Percentiles rank a stretch among this genome's conserved stretches.
These are phyloP conservation scores for Triticum dicoccoides DNA, from an alignment of 176 grass and related monocot species.

Conservation along the genomic window DNA sequence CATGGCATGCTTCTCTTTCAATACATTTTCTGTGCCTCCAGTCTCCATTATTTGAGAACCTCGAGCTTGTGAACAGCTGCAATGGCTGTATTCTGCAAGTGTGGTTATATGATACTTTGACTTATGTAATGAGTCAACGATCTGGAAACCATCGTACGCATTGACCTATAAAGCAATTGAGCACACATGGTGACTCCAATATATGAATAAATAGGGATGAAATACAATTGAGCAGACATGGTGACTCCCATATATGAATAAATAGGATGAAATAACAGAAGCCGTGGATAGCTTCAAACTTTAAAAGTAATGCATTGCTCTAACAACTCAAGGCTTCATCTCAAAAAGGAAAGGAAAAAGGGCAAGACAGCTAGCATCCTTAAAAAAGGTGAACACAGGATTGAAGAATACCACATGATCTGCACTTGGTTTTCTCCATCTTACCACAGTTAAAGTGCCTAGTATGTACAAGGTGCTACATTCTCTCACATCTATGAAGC, in stretches of 20 bases:
- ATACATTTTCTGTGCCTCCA: slow-evolving; percentile 36
- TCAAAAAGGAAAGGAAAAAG: not conserved
- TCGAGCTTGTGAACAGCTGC: slow-evolving; percentile 25
- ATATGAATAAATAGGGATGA: too few species aligned
- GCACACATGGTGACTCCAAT: slow-evolving; percentile 8
- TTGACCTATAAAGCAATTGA: slow-evolving; percentile 72
- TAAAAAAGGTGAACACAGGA: not conserved
- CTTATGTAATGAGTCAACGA: slow-evolving; percentile 72
- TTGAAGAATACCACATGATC: not conserved
- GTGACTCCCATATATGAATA: not conserved
- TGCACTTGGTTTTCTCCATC: not conserved
- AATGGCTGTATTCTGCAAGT: slow-evolving; percentile 27
- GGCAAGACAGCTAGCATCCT: not conserved
- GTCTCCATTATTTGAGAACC: slow-evolving; percentile 32
- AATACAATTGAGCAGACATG: not conserved
- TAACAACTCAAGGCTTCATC: not conserved
- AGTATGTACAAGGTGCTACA: not conserved
- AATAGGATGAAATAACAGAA: slow-evolving; percentile 16
- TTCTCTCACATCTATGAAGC: not conserved
- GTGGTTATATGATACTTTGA: slow-evolving; percentile 82
- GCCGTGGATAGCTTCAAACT: not conserved
- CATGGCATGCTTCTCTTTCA: slow-evolving; percentile 30
- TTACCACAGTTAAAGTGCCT: not conserved
- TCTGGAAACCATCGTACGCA: slow-evolving; percentile 64
- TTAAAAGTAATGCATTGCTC: not conserved